phyloP scores from a whole-genome alignment of 2,329 filamentous ascomycete species.

The Diaporthe helianthi region DNA sequence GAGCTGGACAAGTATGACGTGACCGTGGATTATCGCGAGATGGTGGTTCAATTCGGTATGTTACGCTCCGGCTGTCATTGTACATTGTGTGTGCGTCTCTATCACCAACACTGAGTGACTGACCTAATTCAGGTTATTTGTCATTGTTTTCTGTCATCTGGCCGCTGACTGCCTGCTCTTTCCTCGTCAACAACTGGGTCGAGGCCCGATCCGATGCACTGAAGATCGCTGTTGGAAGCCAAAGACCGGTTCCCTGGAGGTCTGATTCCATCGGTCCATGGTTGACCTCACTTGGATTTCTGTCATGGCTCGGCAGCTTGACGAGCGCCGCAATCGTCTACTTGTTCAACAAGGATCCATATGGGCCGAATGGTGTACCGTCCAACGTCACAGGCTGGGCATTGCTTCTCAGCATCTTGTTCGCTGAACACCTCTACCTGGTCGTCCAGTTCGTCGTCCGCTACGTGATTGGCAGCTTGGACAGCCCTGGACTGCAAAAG shows the following conservation, averaged over 20 bases:
- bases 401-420: conserved; percentile 80
- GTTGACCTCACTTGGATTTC: conserved; percentile 82
- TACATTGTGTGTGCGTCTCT: neutral
- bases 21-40: conserved; percentile 88
- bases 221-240: conserved; percentile 90
- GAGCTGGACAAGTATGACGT: conserved; percentile 88
- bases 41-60: conserved; percentile 80
- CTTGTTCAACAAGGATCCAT: conserved; percentile 77
- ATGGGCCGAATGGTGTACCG: conserved; percentile 71
- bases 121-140: conserved; percentile 71
- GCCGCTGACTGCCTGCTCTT: conserved; percentile 89
- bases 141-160: conserved; percentile 92
- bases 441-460: conserved; percentile 75
- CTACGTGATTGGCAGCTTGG: conserved; percentile 77
- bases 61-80: conserved; percentile 3
- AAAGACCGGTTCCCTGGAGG: conserved; percentile 87
- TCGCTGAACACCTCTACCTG: conserved; percentile 92
- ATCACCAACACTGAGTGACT: conserved; percentile 23
- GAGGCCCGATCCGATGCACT: conserved; percentile 92
- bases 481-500: conserved; percentile 85
- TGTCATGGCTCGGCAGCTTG: conserved; percentile 93
- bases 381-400: conserved; percentile 80
- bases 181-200: conserved; percentile 95
- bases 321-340: conserved; percentile 89
- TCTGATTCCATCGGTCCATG: conserved; percentile 95